Evolutionary conservation across 2,329 filamentous ascomycete genomes (phyloP).

Genomic region (Tolypocladium tropicale): DNA sequence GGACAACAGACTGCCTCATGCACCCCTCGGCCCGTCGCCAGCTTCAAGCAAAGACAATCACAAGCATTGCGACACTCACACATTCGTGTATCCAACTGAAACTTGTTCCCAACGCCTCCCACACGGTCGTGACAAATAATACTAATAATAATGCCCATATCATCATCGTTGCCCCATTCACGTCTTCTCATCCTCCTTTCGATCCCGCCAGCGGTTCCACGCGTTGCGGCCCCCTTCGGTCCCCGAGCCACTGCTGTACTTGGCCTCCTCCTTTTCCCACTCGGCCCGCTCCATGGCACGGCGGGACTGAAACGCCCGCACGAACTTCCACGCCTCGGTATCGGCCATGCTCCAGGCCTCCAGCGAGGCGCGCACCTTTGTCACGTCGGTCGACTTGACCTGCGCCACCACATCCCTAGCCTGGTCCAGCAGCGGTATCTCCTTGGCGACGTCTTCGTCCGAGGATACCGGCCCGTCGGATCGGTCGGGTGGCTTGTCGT

Average conservation of each 20-base stretch:
- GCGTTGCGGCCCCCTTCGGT: conserved; percentile 30
- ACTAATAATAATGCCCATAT: too few species aligned
- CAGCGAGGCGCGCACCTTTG: conserved; percentile 40
- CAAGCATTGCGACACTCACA: not conserved
- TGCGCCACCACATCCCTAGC: conserved; percentile 40
- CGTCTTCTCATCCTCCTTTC: conserved; percentile 4
- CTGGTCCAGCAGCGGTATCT: conserved; percentile 40
- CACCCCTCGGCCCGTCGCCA: not conserved
- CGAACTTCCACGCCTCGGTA: conserved; percentile 68
- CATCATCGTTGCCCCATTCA: not conserved
- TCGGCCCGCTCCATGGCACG: conserved; percentile 49
- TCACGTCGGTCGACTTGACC: conserved; percentile 31
- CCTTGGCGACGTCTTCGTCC: conserved; percentile 41
- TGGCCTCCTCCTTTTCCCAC: conserved; percentile 62
- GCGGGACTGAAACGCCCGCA: conserved; percentile 55
- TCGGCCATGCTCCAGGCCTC: conserved; percentile 63
- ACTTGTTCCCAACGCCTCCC: not conserved
- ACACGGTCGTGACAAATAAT: not conserved
- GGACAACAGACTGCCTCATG: not conserved
- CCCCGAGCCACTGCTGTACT: conserved; percentile 53
- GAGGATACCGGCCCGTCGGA: conserved; percentile 39
- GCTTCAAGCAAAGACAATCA: not conserved
- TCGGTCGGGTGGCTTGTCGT: conserved; percentile 17
- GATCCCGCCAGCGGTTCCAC: conserved; percentile 26
- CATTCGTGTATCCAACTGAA: not conserved